A percentile compares a stretch with the other conserved stretches of the same genome.
Conservation (phyloP, 75 land plant species). For the Picea sitchensis region DNA sequence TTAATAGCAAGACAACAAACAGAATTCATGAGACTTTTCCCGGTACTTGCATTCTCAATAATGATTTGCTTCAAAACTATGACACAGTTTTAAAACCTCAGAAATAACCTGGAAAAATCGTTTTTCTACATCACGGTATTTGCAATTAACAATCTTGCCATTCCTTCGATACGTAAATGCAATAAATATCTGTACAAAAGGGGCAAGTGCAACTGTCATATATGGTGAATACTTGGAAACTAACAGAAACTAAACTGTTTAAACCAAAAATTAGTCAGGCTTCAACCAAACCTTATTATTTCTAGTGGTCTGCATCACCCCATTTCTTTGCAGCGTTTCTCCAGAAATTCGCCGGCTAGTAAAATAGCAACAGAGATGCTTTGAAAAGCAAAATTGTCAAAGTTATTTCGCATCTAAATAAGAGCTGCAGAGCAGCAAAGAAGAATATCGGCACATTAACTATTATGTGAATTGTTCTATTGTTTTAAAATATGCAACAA, state of each 20-base stretch:
- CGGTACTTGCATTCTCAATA: neutral
- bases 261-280: neutral
- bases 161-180: slow-evolving; percentile 70
- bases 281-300: slow-evolving; percentile 21
- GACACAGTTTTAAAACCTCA: neutral
- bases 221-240: neutral
- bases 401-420: too few relatives aligned
- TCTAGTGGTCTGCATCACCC: slow-evolving; percentile 44
- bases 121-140: slow-evolving; percentile 65
- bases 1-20: neutral
- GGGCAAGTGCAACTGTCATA: neutral
- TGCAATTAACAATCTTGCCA: slow-evolving; percentile 71
- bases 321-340: slow-evolving; percentile 58
- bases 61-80: neutral
- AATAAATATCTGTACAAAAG: slow-evolving; percentile 50
- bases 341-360: slow-evolving; percentile 48
- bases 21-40: neutral
- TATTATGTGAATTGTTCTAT: too few relatives aligned
- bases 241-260: neutral
- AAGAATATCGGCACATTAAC: too few relatives aligned
- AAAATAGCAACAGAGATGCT: slow-evolving; percentile 54
- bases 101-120: slow-evolving; percentile 82
- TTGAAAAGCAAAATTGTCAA: too few relatives aligned
- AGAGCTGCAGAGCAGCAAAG: too few relatives aligned
- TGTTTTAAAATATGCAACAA: too few relatives aligned